phyloP scores from a whole-genome alignment of 2,329 filamentous ascomycete species.

The Paraphaeosphaeria minitans region DNA sequence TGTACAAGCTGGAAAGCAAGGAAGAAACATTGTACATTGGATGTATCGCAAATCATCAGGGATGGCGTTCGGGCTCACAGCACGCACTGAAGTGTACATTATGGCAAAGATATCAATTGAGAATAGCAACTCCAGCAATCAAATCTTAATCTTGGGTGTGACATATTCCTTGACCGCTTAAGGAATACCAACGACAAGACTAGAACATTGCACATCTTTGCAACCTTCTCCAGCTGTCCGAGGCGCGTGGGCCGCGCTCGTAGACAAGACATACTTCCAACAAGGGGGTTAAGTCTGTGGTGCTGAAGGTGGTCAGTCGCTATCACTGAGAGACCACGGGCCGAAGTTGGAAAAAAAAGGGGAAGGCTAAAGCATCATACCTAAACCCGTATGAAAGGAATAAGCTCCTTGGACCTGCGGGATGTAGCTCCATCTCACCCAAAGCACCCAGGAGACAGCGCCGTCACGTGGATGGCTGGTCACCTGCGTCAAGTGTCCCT shows the following conservation, averaged over 20 bases:
- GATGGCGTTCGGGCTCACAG: constrained; percentile 18
- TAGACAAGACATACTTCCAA: neutral
- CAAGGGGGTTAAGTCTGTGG: neutral
- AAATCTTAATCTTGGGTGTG: neutral
- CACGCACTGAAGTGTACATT: neutral
- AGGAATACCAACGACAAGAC: neutral
- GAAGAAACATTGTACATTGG: constrained; percentile 20
- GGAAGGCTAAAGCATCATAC: neutral
- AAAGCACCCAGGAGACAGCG: neutral
- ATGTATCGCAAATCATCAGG: constrained; percentile 22
- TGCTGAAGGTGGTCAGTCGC: neutral
- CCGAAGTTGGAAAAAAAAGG: neutral
- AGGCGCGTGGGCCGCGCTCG: neutral
- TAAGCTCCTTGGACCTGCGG: neutral
- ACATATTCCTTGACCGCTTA: neutral
- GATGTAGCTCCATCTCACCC: neutral
- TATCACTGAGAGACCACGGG: neutral
- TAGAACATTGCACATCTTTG: neutral
- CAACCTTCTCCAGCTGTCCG: neutral
- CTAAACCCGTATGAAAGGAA: neutral
- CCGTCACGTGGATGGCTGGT: neutral
- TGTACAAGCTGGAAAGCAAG: neutral
- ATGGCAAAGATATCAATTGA: neutral
- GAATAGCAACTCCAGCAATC: neutral
- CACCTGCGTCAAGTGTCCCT: neutral